These are phyloP conservation scores for Acacia acuminata DNA, from an alignment of 306 rosid species.

Conservation along the genomic window DNA sequence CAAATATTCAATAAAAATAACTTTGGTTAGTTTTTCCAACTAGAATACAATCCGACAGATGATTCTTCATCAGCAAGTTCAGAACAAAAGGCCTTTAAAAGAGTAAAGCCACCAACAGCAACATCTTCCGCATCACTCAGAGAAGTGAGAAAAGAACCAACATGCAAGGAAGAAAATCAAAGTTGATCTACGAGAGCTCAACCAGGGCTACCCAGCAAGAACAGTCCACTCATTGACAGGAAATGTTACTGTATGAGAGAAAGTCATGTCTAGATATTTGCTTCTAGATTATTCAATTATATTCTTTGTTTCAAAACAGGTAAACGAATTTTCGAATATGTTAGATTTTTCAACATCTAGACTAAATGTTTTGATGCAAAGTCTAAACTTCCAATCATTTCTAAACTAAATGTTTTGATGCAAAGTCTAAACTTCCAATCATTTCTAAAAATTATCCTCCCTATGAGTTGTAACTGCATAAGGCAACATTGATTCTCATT, in stretches of 20 bases:
- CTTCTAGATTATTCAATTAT: not conserved
- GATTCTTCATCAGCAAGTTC: not conserved
- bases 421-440: not conserved
- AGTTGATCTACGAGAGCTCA: not conserved
- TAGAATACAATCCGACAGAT: not conserved
- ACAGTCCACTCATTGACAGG: not conserved
- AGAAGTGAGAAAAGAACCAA: conserved; percentile 9
- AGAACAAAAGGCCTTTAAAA: not conserved
- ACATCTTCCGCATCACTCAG: not conserved
- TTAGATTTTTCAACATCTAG: conserved; percentile 12
- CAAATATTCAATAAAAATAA: not conserved
- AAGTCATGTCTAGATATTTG: not conserved
- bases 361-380: not conserved
- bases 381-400: not conserved
- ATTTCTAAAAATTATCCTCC: not conserved
- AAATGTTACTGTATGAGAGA: conserved; percentile 19
- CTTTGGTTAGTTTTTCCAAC: not conserved
- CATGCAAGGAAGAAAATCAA: not conserved
- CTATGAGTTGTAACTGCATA: not conserved
- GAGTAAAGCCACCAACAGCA: conserved; percentile 6
- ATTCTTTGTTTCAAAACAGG: not conserved
- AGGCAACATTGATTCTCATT: not conserved
- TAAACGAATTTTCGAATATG: not conserved
- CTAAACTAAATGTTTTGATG: not conserved
- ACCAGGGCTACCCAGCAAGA: conserved; percentile 16